A percentile compares a stretch with the other conserved stretches of the same genome.
Conservation (phyloP, 83 land plant genomes). For the Thuja plicata region DNA sequence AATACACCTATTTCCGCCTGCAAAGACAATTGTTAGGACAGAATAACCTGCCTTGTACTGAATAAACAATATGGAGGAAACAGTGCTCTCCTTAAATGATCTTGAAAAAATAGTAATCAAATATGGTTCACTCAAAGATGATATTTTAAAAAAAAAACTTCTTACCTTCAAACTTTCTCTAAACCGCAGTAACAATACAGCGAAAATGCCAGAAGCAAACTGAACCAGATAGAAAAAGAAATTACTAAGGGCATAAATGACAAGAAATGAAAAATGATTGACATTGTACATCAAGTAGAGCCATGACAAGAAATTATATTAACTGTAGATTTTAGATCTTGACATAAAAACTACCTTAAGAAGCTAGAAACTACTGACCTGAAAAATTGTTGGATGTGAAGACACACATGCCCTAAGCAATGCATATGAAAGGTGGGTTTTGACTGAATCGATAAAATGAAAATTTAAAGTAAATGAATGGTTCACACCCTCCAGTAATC, state of each 20-base stretch:
- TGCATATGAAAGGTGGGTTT: constrained; percentile 91
- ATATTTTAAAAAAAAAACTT: not conserved
- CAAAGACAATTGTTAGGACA: constrained; percentile 10
- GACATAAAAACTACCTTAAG: not conserved
- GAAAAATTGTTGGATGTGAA: constrained; percentile 69
- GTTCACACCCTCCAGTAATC: constrained; percentile 90
- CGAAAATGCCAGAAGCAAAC: constrained; percentile 81
- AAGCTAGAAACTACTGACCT: constrained; percentile 46
- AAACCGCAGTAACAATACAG: constrained; percentile 79
- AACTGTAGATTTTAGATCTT: not conserved
- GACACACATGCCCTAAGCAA: constrained; percentile 91
- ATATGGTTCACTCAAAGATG: constrained; percentile 7
- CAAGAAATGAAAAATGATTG: too few relatives aligned
- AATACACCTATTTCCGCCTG: constrained; percentile 97
- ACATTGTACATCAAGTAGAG: not conserved
- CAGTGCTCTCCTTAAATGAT: not conserved
- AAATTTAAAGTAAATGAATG: constrained; percentile 84
- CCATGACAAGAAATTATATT: not conserved
- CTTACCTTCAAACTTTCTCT: constrained; percentile 93
- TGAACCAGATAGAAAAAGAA: constrained; percentile 26
- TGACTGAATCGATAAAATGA: constrained; percentile 87
- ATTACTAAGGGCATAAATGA: not conserved
- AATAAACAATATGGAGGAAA: not conserved
- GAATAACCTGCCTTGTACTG: not conserved
- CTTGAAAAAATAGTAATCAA: constrained; percentile 4